Percentiles rank a stretch among this genome's conserved stretches.
phyloP scores from a whole-genome alignment of 108 stramenopile genomes.

The Nannochloropsis oceanica region DNA sequence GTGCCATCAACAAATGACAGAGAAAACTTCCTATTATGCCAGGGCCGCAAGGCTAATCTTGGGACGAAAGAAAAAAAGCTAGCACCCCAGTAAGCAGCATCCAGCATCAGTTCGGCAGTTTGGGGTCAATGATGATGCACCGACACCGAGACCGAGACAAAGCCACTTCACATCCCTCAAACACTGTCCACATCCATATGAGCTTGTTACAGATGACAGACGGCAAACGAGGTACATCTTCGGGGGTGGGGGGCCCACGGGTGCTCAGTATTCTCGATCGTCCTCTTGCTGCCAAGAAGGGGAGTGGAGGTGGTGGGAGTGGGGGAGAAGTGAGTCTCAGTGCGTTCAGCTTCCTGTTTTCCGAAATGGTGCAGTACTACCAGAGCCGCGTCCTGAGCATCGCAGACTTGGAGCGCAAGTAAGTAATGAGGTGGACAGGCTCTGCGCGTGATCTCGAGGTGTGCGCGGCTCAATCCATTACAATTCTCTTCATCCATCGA shows the following conservation, averaged over 20 bases:
- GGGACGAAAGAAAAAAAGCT: too few species aligned
- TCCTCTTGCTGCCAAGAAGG: not conserved
- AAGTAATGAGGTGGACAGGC: not conserved
- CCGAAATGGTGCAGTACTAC: constrained; percentile 87
- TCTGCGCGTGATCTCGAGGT: too few species aligned
- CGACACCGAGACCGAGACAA: too few species aligned
- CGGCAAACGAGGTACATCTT: not conserved
- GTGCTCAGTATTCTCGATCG: not conserved
- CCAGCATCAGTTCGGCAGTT: too few species aligned
- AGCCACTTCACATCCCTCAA: too few species aligned
- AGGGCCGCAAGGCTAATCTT: too few species aligned
- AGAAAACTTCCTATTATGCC: too few species aligned
- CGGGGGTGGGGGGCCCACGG: not conserved
- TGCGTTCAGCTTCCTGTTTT: constrained; percentile 79
- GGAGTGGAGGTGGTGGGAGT: not conserved
- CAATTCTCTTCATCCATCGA: too few species aligned
- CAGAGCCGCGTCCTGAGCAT: constrained; percentile 71
- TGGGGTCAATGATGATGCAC: too few species aligned
- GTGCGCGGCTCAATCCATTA: too few species aligned
- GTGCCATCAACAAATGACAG: too few species aligned
- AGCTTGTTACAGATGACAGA: not conserved
- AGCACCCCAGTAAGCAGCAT: too few species aligned
- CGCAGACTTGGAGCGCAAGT: constrained; percentile 66
- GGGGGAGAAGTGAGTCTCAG: constrained; percentile 54
- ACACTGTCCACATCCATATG: not conserved